phyloP scores from a whole-genome alignment of 2,329 filamentous ascomycete genomes.

The Dothistroma septosporum region DNA sequence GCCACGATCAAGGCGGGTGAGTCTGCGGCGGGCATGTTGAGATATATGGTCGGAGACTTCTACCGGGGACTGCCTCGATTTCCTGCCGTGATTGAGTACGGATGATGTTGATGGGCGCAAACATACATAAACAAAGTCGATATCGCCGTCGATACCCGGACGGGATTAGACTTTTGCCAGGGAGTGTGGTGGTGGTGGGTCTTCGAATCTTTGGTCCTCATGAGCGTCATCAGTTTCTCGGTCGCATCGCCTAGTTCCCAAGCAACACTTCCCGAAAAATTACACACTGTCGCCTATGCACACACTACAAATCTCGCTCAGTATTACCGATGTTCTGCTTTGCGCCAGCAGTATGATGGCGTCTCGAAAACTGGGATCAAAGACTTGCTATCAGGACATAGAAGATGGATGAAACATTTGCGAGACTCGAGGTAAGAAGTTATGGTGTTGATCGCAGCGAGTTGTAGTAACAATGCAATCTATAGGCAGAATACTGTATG shows the following conservation, averaged over 20 bases:
- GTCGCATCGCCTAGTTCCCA: background rate
- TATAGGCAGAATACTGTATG: constrained; percentile 54
- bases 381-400: constrained; percentile 4
- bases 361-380: constrained; percentile 4
- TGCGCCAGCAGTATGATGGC: background rate
- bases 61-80: background rate
- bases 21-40: constrained; percentile 33
- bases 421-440: constrained; percentile 42
- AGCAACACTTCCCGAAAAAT: background rate
- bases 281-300: constrained; percentile 2
- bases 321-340: background rate
- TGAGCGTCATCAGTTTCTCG: background rate
- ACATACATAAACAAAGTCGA: background rate
- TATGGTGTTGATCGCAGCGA: background rate
- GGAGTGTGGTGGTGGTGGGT: background rate
- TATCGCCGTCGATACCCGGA: background rate
- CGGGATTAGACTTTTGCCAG: background rate
- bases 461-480: background rate
- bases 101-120: background rate
- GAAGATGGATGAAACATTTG: constrained; percentile 29
- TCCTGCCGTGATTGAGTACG: background rate
- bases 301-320: background rate
- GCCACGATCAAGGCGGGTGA: constrained; percentile 37
- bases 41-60: background rate
- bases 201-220: background rate